Percentiles rank a stretch among this genome's conserved stretches.
These are phyloP conservation scores for Botrytis sinoallii DNA, from an alignment of 2,329 filamentous ascomycete species.

Conservation along the genomic window DNA sequence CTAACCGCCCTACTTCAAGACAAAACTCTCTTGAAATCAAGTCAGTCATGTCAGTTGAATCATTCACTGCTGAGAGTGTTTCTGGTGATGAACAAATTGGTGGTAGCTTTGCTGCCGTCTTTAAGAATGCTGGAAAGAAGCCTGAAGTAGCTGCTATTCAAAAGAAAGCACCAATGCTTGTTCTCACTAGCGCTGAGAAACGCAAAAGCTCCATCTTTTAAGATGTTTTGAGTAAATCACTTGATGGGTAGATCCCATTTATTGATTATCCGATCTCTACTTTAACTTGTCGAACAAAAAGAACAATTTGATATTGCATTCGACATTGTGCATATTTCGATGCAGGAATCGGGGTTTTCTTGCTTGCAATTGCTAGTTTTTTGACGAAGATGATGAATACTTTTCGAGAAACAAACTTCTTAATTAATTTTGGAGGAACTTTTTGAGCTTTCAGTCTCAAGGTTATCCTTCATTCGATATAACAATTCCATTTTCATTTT, in stretches of 20 bases:
- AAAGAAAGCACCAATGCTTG: constrained; percentile 81
- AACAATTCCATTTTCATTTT: background rate
- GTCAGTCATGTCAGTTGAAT: constrained; percentile 44
- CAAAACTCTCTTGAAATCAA: constrained; percentile 57
- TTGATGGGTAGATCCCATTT: constrained; percentile 38
- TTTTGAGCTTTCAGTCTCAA: background rate
- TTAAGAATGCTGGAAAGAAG: constrained; percentile 59
- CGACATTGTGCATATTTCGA: constrained; percentile 38
- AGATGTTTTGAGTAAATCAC: constrained; percentile 28
- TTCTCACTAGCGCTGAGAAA: constrained; percentile 87
- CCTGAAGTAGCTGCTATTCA: constrained; percentile 57
- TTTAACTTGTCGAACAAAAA: constrained; percentile 21
- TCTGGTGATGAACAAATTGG: constrained; percentile 59
- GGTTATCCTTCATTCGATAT: constrained; percentile 10
- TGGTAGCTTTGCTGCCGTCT: constrained; percentile 65
- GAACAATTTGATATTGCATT: constrained; percentile 42
- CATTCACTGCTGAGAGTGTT: constrained; percentile 60
- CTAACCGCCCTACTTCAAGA: constrained; percentile 71
- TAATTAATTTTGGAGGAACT: constrained; percentile 17
- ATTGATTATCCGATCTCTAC: constrained; percentile 35
- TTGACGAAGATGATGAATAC: constrained; percentile 36
- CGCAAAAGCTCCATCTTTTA: constrained; percentile 70
- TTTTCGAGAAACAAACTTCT: constrained; percentile 16
- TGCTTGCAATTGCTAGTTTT: constrained; percentile 24
- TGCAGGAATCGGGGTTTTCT: constrained; percentile 20